These are phyloP conservation scores for Saturnispora saitoi DNA, from an alignment of 805 yeast species.

Conservation along the genomic window DNA sequence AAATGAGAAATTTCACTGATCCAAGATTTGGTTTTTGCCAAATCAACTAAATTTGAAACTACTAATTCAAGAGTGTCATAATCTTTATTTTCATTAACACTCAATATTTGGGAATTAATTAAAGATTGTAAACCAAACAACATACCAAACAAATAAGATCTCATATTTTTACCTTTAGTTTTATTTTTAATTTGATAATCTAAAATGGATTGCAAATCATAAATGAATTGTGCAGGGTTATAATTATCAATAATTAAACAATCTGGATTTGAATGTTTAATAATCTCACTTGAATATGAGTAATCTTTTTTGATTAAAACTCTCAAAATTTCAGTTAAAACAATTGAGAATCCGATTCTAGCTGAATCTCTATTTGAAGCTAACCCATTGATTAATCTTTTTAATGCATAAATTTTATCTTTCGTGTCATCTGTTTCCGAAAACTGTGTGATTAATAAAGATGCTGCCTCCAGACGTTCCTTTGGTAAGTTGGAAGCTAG, in stretches of 20 bases:
- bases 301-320: constrained; percentile 18
- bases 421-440: constrained; percentile 31
- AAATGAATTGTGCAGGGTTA: constrained; percentile 32
- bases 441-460: constrained; percentile 54
- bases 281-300: background rate
- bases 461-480: constrained; percentile 69
- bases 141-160: constrained; percentile 73
- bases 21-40: constrained; percentile 70
- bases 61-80: constrained; percentile 27
- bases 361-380: constrained; percentile 78
- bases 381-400: constrained; percentile 72
- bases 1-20: constrained; percentile 72
- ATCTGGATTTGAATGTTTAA: background rate
- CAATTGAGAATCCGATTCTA: constrained; percentile 80
- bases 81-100: constrained; percentile 15
- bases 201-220: constrained; percentile 29
- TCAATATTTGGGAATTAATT: constrained; percentile 43
- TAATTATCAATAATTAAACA: constrained; percentile 22
- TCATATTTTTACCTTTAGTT: constrained; percentile 72
- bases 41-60: constrained; percentile 42
- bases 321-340: constrained; percentile 60
- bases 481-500: constrained; percentile 68
- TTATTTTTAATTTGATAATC: constrained; percentile 31
- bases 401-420: constrained; percentile 79
- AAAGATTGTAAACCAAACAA: constrained; percentile 77